These are phyloP conservation scores for Epichloe scottii DNA, from an alignment of 2,329 filamentous ascomycete genomes.

Conservation along the genomic window DNA sequence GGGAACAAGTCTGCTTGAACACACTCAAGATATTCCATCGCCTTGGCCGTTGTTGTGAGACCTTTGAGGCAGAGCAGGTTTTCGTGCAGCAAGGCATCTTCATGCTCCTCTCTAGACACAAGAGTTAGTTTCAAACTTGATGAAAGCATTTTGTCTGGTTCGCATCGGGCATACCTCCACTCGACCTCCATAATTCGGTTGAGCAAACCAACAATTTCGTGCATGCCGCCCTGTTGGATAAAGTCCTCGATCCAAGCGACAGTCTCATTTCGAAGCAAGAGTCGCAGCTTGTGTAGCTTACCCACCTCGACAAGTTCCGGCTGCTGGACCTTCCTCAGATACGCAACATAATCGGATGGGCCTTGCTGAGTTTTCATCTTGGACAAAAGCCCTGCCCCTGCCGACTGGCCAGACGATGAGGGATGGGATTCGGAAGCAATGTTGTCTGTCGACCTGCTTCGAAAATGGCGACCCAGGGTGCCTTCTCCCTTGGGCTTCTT, in stretches of 20 bases:
- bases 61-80: slow-evolving; percentile 87
- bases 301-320: slow-evolving; percentile 84
- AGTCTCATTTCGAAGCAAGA: slow-evolving; percentile 85
- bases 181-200: slow-evolving; percentile 92
- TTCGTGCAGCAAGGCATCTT: slow-evolving; percentile 86
- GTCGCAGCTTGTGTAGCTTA: slow-evolving; percentile 81
- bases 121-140: slow-evolving; percentile 8
- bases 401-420: slow-evolving; percentile 36
- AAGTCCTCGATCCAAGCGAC: slow-evolving; percentile 93
- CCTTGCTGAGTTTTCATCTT: slow-evolving; percentile 63
- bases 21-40: slow-evolving; percentile 66
- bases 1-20: slow-evolving; percentile 78
- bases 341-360: slow-evolving; percentile 75
- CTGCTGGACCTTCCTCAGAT: slow-evolving; percentile 68
- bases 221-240: slow-evolving; percentile 80
- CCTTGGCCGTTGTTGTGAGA: slow-evolving; percentile 80
- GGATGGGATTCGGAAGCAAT: slow-evolving; percentile 46
- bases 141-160: neutral
- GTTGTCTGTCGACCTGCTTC: slow-evolving; percentile 62
- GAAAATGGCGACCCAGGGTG: slow-evolving; percentile 49
- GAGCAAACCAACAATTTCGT: slow-evolving; percentile 73
- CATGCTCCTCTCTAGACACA: slow-evolving; percentile 69
- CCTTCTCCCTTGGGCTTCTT: slow-evolving; percentile 64
- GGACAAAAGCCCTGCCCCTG: slow-evolving; percentile 46
- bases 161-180: slow-evolving; percentile 56